Base-by-base conservation (phyloP, 768 basidiomycete species). In the Pulveroboletus sp. region DNA sequence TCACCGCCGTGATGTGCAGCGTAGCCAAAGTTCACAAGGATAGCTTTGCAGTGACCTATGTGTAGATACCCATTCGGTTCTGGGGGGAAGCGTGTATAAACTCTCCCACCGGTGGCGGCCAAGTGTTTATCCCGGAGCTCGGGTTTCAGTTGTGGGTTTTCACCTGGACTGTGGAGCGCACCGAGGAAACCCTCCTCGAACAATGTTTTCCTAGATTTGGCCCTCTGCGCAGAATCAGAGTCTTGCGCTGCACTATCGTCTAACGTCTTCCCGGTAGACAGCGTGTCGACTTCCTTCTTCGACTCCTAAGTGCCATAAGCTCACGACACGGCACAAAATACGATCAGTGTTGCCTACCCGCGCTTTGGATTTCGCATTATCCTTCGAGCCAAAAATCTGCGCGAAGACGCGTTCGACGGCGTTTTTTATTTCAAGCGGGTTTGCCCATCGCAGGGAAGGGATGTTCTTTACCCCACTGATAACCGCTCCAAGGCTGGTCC, bases 1-100 rank as follows among this genome's bases (percentile, higher is more conserved):
- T 86, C 83, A 33, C 96, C 96, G n/a, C 82, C 81, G 64, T 96
- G 78, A 67, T 93, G 83, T 12, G 93, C 92, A 31, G 96, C 96
- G 65, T 92, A 99, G n/a, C 96, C 96, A 67, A 98, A 99, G 69
- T 94, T 89, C 54, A 98, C 85, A 61, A 96, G 95, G 62, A 99
- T 97, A 3, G 96, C 95, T 65, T 99, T 99, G 43, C 94, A 97
- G 64, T 99, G 96, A 3, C 95, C 95, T 57, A 92, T 86, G 60
- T 93, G 96, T 36, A 98, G 77, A 71, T 80, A 98, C 11, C 96
- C 96, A 64, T 99, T 99, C 4, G 96, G 96, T 71, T 99, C 96
- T 2, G 96, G 96, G 24, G 96, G 96, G 71, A 99, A 99, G 35
- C 96, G 90, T 10, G 96, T 99, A 73, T 85, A 86, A 5, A 98